Conservation (phyloP, 495 filamentous ascomycete species). For the Oidiodendron maius region DNA sequence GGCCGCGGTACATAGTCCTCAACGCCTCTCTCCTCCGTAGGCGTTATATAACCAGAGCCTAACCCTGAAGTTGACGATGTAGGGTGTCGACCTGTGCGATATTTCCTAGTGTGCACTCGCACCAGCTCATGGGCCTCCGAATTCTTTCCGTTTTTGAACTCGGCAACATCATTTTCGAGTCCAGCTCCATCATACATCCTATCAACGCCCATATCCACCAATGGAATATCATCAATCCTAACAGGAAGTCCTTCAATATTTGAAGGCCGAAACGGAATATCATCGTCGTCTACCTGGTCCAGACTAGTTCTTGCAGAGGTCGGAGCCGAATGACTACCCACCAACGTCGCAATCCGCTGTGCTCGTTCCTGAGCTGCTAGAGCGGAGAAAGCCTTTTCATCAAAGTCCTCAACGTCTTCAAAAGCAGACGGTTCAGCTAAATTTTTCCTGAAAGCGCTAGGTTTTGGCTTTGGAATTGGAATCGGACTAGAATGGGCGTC, state of each 20-base stretch:
- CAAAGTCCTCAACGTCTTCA: slow-evolving; percentile 23
- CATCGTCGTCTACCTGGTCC: slow-evolving; percentile 26
- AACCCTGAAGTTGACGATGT: slow-evolving; percentile 22
- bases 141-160: slow-evolving; percentile 10
- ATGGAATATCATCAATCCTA: slow-evolving; percentile 29
- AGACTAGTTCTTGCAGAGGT: slow-evolving; percentile 30
- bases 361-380: slow-evolving; percentile 33
- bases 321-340: slow-evolving; percentile 31
- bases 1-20: slow-evolving; percentile 63
- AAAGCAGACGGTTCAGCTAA: slow-evolving; percentile 24
- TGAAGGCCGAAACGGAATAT: slow-evolving; percentile 1
- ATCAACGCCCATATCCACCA: slow-evolving; percentile 24
- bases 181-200: slow-evolving; percentile 22
- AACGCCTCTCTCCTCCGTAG: slow-evolving; percentile 47
- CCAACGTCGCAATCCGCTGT: slow-evolving; percentile 26
- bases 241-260: slow-evolving; percentile 17
- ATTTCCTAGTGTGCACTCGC: slow-evolving; percentile 41
- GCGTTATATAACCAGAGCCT: slow-evolving; percentile 54
- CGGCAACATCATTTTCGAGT: slow-evolving; percentile 22
- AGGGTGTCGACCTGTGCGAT: slow-evolving; percentile 4
- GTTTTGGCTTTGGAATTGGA: slow-evolving; percentile 19
- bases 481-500: slow-evolving; percentile 6
- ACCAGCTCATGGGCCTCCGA: slow-evolving; percentile 45
- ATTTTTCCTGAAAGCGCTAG: slow-evolving; percentile 30
- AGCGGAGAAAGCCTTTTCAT: slow-evolving; percentile 32